Percentiles rank a stretch among this genome's conserved stretches.
Evolutionary conservation across 495 filamentous ascomycete genomes (phyloP).

Genomic region (Xanthoparmelia taractica): DNA sequence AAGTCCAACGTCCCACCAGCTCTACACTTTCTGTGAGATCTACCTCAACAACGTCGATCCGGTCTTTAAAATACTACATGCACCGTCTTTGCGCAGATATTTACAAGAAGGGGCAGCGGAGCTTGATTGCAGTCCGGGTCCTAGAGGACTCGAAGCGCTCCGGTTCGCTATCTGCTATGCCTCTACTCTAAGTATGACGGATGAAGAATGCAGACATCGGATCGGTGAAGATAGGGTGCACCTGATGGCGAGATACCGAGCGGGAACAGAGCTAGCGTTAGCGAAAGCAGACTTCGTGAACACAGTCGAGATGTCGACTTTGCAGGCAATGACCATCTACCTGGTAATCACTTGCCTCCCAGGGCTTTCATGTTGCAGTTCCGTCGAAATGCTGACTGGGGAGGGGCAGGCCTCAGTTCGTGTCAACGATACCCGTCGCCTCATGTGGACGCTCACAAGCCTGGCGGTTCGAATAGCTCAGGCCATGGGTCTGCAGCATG

Average conservation of each 20-base stretch:
- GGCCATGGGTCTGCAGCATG: constrained; percentile 56
- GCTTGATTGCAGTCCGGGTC: constrained; percentile 31
- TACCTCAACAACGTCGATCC: constrained; percentile 37
- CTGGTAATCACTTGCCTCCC: constrained; percentile 30
- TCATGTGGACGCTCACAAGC: constrained; percentile 27
- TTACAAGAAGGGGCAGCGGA: constrained; percentile 31
- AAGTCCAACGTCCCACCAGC: constrained; percentile 18
- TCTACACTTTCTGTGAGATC: constrained; percentile 27
- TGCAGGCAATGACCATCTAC: constrained; percentile 52
- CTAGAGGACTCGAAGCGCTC: constrained; percentile 37
- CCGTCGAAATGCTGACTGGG: no score
- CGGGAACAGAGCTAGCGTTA: constrained; percentile 42
- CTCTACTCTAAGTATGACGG: constrained; percentile 39
- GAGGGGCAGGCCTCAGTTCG: not conserved
- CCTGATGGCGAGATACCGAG: constrained; percentile 41
- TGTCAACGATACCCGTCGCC: constrained; percentile 29
- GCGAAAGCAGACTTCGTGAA: constrained; percentile 45
- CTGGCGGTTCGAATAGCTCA: constrained; percentile 55
- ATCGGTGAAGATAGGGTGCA: constrained; percentile 38
- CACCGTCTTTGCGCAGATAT: constrained; percentile 31
- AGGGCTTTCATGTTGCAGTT: not conserved
- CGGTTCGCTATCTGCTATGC: constrained; percentile 47
- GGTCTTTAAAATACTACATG: constrained; percentile 37
- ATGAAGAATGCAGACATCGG: constrained; percentile 35
- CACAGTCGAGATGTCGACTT: constrained; percentile 47